phyloP scores from a whole-genome alignment of 257 asterid genomes.

The Solanum virginianum region DNA sequence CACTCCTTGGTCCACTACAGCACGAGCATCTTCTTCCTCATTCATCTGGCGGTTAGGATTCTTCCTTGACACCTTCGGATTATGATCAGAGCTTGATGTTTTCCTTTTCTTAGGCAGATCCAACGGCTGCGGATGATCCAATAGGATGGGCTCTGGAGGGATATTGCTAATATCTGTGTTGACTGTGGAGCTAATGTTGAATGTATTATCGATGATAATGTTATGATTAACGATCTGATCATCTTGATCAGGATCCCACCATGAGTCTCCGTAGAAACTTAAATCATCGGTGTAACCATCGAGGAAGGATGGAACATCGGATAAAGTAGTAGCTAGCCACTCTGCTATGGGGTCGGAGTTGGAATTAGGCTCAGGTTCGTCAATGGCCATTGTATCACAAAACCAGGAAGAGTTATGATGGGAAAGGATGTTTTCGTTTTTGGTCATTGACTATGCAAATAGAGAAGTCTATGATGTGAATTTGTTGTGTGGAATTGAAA shows the following conservation, averaged over 20 bases:
- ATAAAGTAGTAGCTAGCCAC: conserved; percentile 41
- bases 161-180: conserved; percentile 11
- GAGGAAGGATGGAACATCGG: conserved; percentile 44
- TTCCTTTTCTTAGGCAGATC: conserved; percentile 51
- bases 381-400: conserved; percentile 30
- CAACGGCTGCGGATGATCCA: conserved; percentile 13
- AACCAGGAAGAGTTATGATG: not conserved
- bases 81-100: conserved; percentile 11
- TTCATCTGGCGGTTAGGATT: conserved; percentile 6
- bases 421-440: not conserved
- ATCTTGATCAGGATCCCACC: conserved; percentile 36
- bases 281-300: conserved; percentile 22
- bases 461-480: not conserved
- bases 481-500: conserved; percentile 3
- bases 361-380: conserved; percentile 40
- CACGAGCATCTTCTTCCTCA: conserved; percentile 9
- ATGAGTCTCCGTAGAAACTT: conserved; percentile 27
- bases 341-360: conserved; percentile 38
- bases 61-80: conserved; percentile 11
- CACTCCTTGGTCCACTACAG: conserved; percentile 2
- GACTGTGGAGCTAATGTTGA: conserved; percentile 12
- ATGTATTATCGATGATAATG: conserved; percentile 17
- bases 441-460: conserved; percentile 9
- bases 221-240: conserved; percentile 28
- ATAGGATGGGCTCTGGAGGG: conserved; percentile 13